Percentiles rank a stretch among this genome's conserved stretches.
These are phyloP conservation scores for Phyllostachys edulis DNA, from an alignment of 176 grass and related monocot species.

Conservation along the genomic window DNA sequence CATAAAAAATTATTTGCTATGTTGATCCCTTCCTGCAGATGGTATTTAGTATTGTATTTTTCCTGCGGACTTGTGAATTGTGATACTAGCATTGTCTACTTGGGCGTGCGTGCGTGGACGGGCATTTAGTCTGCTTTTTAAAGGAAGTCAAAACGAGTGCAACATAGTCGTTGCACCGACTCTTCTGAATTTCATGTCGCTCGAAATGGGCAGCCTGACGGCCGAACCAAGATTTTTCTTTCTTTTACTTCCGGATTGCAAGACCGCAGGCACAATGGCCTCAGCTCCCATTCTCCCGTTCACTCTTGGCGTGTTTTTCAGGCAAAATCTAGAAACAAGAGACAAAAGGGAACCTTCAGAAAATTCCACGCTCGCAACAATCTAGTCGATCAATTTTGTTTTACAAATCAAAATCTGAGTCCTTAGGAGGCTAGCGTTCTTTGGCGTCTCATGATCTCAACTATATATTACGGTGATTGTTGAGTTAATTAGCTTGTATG, in stretches of 20 bases:
- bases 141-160: slow-evolving; percentile 18
- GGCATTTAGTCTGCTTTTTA: not conserved
- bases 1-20: not conserved
- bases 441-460: not conserved
- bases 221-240: not conserved
- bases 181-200: slow-evolving; percentile 16
- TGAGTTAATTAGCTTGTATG: no score
- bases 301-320: not conserved
- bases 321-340: no score
- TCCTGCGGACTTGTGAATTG: not conserved
- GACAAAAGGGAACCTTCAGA: not conserved
- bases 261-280: not conserved
- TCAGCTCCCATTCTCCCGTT: not conserved
- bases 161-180: slow-evolving; percentile 24
- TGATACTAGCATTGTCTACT: not conserved
- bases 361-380: not conserved
- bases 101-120: slow-evolving; percentile 6
- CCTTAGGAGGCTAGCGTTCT: not conserved
- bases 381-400: not conserved
- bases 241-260: not conserved
- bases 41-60: not conserved
- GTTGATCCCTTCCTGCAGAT: not conserved
- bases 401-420: not conserved
- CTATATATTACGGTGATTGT: not conserved
- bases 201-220: slow-evolving; percentile 32